Base-by-base conservation (phyloP, 2,329 filamentous ascomycete species). In the Mycogone perniciosa region DNA sequence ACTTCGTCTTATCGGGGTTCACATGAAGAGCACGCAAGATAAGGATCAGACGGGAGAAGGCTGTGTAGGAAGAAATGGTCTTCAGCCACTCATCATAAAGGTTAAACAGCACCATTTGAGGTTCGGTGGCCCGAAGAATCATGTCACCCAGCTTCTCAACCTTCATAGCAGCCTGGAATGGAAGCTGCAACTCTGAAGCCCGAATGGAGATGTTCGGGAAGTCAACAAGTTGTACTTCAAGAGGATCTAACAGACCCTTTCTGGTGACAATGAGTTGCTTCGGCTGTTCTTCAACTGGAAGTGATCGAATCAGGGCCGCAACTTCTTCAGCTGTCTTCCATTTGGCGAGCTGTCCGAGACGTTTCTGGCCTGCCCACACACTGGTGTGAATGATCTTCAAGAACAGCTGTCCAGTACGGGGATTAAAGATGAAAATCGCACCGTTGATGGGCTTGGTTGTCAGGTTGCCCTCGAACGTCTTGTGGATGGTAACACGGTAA, bases 301-400 rank as follows among this genome's bases (percentile, higher is more conserved):
- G 71, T 1, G 93, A 99, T 59, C 93, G 84, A 66, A 99, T 99
- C 40, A 99, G 79, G 20, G 93, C 95, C 4, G 93, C 93, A 3
- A 99, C 95, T 89, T 99, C 93, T 84, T 99, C 93, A 1, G 93
- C 93, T 11, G 93, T 99, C 79, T 99, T 99, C 93, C 93, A 99
- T 68, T 99, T 99, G 43, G 93, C 93, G 59, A 99, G 74, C 70
- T 99, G 93, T 59, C 95, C 95, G 31, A 99, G 82, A 88, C 93
- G 95, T 71, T 99, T 99, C 72, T 99, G 93, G 49, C 93, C 93
- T 46, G 93, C 93, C 93, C 93, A 99, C 30, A 99, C 95, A 64
- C 91, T 96, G 1, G 93, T 99, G 71, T 99, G 95, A 59, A 99
- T 99, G 61, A 99, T 97, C 79, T 99, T 99, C 65, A 99, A 72